Evolutionary conservation across 2,329 filamentous ascomycete genomes (phyloP), one percentile per base, ranked within the genome.

Genomic region (Corniculantispora saksenae): DNA sequence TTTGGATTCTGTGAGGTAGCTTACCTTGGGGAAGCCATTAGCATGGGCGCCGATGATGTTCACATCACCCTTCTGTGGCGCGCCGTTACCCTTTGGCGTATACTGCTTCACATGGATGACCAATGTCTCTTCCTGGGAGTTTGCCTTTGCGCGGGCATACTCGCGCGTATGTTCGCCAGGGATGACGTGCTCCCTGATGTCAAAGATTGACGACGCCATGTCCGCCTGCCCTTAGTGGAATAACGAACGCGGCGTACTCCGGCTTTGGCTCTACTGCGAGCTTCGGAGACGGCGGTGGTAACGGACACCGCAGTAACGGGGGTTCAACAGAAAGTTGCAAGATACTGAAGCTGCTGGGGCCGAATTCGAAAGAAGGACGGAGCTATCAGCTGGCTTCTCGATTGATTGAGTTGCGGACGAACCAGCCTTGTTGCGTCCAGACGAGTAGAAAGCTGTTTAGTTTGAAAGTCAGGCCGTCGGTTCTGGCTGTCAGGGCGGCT

Each of bases 11-110:
- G 12, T 29, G 12, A 40, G 1, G 32, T 3, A 38, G 32, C 71
- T 62, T 76, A 91, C 91, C 84, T 97, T 98, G 13, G 92, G 91
- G 70, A 97, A 97, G 13, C 90, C 94, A 80, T 97, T 97, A 58
- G 93, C 94, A 78, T 97, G 94, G 5, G 90, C 90, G 13, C 86
- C 93, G 63, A 98, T 88, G 66, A 98, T 89, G 23, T 93, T 97
- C 10, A 97, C 81, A 76, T 95, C 92, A 40, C 92, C 91, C 1
- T 87, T 85, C 67, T 87, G 82, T 0, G 92, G 90, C 27, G 80
- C 77, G 0, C 81, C 83, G 71, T 94, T 93, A 72, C 89, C 85
- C 63, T 87, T 81, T 1, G 94, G 94, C 0, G 86, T 91, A 75
- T 98, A 98, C 74, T 97, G 92, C 81, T 97, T 97, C 61, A 97